phyloP scores from a whole-genome alignment of 2,329 filamentous ascomycete genomes.

The Fusarium xylarioides region DNA sequence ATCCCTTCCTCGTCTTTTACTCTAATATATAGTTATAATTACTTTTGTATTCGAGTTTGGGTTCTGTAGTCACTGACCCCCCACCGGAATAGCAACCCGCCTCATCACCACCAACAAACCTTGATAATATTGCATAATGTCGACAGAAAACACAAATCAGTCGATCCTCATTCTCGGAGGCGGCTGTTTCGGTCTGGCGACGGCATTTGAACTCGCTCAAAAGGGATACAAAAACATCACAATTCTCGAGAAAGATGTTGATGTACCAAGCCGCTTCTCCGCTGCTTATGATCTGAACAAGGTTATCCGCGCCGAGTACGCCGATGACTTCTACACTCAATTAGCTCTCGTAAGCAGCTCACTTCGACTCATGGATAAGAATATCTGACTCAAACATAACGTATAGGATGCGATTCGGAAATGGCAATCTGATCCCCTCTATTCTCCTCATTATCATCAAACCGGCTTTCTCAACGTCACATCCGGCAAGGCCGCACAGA shows the following conservation, averaged over 20 bases:
- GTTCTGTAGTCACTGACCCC: fast-evolving
- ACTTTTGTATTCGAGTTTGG: fast-evolving
- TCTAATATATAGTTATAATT: fast-evolving
- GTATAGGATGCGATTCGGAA: conserved; percentile 14
- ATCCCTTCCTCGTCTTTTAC: neutral
- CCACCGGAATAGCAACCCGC: neutral
- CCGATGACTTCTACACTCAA: conserved; percentile 20
- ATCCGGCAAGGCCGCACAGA: conserved; percentile 9
- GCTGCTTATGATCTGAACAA: conserved; percentile 29
- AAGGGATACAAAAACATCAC: conserved; percentile 24
- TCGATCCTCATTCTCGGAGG: conserved; percentile 24
- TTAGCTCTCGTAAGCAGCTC: conserved; percentile 2
- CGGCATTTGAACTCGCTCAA: conserved; percentile 12
- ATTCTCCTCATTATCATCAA: conserved; percentile 19
- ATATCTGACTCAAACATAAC: neutral
- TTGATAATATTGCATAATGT: neutral
- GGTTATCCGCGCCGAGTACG: conserved; percentile 27
- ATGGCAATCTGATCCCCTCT: conserved; percentile 25
- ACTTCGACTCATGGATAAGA: fast-evolving
- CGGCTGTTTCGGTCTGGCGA: conserved; percentile 22
- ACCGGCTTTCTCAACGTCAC: conserved; percentile 30
- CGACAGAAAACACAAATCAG: neutral
- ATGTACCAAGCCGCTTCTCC: conserved; percentile 19
- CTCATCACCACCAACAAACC: neutral
- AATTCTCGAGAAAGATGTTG: conserved; percentile 20